Conservation (phyloP, 345 rosid genomes). For the Acer yangbiense region DNA sequence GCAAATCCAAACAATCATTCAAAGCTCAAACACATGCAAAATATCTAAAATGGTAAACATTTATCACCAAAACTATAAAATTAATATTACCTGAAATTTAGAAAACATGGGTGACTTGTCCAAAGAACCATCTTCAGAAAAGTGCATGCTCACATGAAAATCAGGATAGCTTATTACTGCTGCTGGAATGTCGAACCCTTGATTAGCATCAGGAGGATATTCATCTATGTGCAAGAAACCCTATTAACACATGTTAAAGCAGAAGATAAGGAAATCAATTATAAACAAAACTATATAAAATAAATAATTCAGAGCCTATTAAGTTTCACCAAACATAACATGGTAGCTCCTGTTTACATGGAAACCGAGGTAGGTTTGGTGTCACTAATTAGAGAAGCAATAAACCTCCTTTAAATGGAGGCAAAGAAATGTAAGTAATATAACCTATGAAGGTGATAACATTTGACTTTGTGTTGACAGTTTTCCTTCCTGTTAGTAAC, state of each 20-base stretch:
- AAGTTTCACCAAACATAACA: not conserved
- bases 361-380: not conserved
- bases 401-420: not conserved
- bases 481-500: not conserved
- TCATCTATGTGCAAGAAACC: conserved; percentile 95
- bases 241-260: conserved; percentile 36
- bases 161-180: conserved; percentile 78
- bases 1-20: conserved; percentile 19
- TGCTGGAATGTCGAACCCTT: conserved; percentile 97
- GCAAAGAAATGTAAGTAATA: not conserved
- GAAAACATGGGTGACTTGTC: conserved; percentile 53
- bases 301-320: conserved; percentile 8
- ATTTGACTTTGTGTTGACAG: not conserved
- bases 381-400: not conserved
- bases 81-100: conserved; percentile 55
- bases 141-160: conserved; percentile 51
- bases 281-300: not conserved
- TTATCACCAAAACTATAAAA: not conserved
- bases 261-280: conserved; percentile 29
- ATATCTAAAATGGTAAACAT: conserved; percentile 7
- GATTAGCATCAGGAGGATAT: conserved; percentile 98
- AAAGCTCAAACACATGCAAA: conserved; percentile 13
- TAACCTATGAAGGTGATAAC: not conserved
- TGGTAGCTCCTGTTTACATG: not conserved
- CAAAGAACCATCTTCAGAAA: conserved; percentile 35